Conservation (phyloP, 768 basidiomycete genomes). For the Suillus subaureus region DNA sequence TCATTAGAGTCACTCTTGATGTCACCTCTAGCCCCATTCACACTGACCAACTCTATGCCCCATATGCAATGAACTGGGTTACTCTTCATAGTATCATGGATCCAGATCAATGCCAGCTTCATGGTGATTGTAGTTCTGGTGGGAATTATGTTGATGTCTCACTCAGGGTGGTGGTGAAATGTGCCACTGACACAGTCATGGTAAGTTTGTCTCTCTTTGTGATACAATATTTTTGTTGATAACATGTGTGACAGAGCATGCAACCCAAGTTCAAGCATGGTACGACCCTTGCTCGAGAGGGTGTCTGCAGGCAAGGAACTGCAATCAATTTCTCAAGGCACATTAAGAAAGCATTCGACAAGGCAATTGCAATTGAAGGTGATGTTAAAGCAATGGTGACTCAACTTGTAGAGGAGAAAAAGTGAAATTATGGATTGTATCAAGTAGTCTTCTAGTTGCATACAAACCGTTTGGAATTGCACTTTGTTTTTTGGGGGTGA, state of each 20-base stretch:
- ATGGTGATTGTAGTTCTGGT: neutral
- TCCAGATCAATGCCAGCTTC: neutral
- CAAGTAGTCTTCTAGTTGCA: too few relatives aligned
- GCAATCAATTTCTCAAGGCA: neutral
- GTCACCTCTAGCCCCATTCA: neutral
- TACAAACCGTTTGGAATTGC: too few relatives aligned
- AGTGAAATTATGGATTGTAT: too few relatives aligned
- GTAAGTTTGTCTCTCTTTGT: neutral
- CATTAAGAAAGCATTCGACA: neutral
- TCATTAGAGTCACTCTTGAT: neutral
- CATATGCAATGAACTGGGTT: neutral
- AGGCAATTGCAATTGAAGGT: neutral
- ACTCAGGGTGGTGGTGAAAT: conserved; percentile 2
- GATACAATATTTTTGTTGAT: neutral
- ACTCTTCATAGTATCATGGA: neutral
- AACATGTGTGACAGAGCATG: neutral
- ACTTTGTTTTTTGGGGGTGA: too few relatives aligned
- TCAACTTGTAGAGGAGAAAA: neutral
- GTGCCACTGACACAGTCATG: conserved; percentile 5
- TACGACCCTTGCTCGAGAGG: neutral
- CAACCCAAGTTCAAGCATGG: neutral
- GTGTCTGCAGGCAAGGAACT: neutral
- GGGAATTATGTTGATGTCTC: conserved; percentile 8
- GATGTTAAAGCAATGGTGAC: neutral
- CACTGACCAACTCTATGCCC: neutral